Conservation (phyloP, 768 basidiomycete species). For the Xerocomus potaroensis region DNA sequence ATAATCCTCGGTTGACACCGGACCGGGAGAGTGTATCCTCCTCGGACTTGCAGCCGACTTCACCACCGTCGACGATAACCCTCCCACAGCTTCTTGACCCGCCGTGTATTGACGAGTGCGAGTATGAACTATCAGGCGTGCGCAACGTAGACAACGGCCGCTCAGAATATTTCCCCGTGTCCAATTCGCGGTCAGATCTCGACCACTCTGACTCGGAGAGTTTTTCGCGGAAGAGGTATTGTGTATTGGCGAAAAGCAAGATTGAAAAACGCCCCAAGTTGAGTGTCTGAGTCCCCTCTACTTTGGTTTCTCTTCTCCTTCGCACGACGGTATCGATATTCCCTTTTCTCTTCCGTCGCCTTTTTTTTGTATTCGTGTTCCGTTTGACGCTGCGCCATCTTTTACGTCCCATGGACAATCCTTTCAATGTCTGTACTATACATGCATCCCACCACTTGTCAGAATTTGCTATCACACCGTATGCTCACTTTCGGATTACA, state of each 20-base stretch:
- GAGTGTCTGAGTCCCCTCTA: constrained; percentile 21
- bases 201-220: constrained; percentile 27
- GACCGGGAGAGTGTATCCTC: constrained; percentile 31
- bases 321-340: neutral
- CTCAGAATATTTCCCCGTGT: constrained; percentile 33
- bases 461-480: constrained; percentile 16
- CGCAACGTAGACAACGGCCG: constrained; percentile 20
- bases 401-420: constrained; percentile 22
- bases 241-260: constrained; percentile 16
- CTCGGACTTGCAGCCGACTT: constrained; percentile 31
- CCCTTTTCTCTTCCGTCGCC: neutral
- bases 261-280: constrained; percentile 26
- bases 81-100: constrained; percentile 27
- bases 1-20: constrained; percentile 31
- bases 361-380: constrained; percentile 8
- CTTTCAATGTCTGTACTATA: constrained; percentile 21
- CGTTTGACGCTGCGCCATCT: constrained; percentile 13
- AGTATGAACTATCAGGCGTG: constrained; percentile 25
- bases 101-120: constrained; percentile 19
- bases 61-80: constrained; percentile 27
- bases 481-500: constrained; percentile 22
- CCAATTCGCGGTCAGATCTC: constrained; percentile 33
- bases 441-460: constrained; percentile 22
- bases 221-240: constrained; percentile 22
- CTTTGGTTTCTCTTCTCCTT: constrained; percentile 6